Conservation (phyloP, 2,329 filamentous ascomycete species). For the Exophiala sideris region DNA sequence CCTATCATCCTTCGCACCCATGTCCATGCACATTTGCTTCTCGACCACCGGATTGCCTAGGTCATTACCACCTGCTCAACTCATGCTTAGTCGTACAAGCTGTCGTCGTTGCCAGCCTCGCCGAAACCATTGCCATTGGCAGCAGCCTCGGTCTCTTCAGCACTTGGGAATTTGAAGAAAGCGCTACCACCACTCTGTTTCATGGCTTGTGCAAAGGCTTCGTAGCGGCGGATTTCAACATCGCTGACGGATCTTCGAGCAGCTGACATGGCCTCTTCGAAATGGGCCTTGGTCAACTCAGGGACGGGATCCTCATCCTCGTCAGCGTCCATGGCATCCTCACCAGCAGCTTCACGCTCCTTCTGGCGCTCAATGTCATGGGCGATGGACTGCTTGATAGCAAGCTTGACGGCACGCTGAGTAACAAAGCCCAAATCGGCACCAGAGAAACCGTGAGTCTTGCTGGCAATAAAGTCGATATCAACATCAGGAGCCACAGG, state of each 20-base stretch:
- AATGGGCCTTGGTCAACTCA: slow-evolving; percentile 91
- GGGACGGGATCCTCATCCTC: slow-evolving; percentile 86
- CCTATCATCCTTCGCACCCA: neutral
- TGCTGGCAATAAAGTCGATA: slow-evolving; percentile 85
- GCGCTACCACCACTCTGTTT: slow-evolving; percentile 94
- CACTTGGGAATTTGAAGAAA: slow-evolving; percentile 92
- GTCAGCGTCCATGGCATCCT: slow-evolving; percentile 78
- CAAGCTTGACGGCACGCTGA: slow-evolving; percentile 97
- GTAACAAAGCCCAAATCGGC: slow-evolving; percentile 99
- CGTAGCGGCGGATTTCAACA: slow-evolving; percentile 95
- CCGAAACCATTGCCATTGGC: slow-evolving; percentile 62
- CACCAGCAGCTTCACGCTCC: slow-evolving; percentile 79
- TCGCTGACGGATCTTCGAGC: slow-evolving; percentile 92
- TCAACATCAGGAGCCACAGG: slow-evolving; percentile 85
- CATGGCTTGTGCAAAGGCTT: slow-evolving; percentile 98
- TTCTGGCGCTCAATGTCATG: slow-evolving; percentile 85
- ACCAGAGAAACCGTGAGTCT: slow-evolving; percentile 99
- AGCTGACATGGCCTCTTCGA: slow-evolving; percentile 97
- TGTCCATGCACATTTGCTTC: neutral
- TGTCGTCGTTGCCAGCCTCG: slow-evolving; percentile 88
- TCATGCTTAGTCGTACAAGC: slow-evolving; percentile 79
- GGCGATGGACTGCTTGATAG: slow-evolving; percentile 94
- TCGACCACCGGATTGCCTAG: neutral
- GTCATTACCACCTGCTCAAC: slow-evolving; percentile 1
- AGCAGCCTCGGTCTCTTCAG: slow-evolving; percentile 51